A percentile compares a stretch with the other conserved stretches of the same genome.
Conservation (phyloP, 768 basidiomycete genomes). For the Termitomyces sp. region DNA sequence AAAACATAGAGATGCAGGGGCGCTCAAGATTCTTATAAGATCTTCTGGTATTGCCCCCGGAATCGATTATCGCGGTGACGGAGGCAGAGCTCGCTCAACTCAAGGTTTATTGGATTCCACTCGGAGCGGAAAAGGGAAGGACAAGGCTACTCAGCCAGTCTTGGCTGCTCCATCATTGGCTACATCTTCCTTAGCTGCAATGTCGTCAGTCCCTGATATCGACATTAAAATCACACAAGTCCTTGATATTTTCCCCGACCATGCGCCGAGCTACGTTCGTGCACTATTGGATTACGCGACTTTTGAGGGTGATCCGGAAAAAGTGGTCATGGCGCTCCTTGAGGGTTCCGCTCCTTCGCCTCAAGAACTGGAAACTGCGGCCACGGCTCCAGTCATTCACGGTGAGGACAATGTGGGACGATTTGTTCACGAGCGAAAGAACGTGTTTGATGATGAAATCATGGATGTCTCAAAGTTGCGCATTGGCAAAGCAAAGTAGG, state of each 20-base stretch:
- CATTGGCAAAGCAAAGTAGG: slow-evolving; percentile 54
- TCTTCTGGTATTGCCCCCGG: slow-evolving; percentile 47
- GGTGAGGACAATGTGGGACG: slow-evolving; percentile 8
- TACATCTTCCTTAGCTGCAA: slow-evolving; percentile 1
- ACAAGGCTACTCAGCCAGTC: background rate
- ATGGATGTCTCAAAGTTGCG: slow-evolving; percentile 59
- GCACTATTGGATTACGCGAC: slow-evolving; percentile 45
- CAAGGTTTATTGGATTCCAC: background rate
- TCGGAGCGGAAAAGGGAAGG: background rate
- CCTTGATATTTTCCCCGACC: slow-evolving; percentile 70
- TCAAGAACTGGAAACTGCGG: slow-evolving; percentile 20
- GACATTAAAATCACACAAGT: slow-evolving; percentile 63
- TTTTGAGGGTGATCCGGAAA: slow-evolving; percentile 53
- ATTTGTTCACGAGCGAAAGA: slow-evolving; percentile 44
- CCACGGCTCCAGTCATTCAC: background rate
- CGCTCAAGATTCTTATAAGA: slow-evolving; percentile 55
- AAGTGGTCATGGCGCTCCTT: slow-evolving; percentile 64
- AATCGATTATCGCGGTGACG: slow-evolving; percentile 30
- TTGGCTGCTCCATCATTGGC: background rate
- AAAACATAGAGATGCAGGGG: slow-evolving; percentile 39
- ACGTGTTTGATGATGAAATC: slow-evolving; percentile 69
- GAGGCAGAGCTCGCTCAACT: slow-evolving; percentile 9
- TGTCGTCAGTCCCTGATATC: slow-evolving; percentile 34
- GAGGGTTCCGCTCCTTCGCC: slow-evolving; percentile 59
- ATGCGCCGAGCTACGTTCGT: slow-evolving; percentile 49